Conservation (phyloP, 139 green algal species). For the Picochlorum sp. region DNA sequence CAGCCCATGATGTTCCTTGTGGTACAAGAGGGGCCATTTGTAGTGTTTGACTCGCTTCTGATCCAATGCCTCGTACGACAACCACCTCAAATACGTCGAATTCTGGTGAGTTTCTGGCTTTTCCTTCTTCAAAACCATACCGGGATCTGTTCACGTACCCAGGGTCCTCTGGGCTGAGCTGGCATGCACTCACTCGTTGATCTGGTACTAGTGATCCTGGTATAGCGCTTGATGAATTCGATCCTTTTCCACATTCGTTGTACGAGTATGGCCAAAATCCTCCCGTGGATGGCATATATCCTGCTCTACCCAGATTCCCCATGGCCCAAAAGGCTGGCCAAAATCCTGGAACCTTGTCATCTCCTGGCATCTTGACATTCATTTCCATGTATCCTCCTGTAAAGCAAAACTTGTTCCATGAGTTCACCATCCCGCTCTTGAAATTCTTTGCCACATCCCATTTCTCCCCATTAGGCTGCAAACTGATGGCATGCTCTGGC, state of each 20-base stretch:
- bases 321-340: slow-evolving; percentile 36
- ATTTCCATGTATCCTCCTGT: slow-evolving; percentile 44
- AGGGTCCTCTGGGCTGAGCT: not conserved
- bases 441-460: slow-evolving; percentile 10
- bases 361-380: slow-evolving; percentile 33
- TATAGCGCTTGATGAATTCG: not conserved
- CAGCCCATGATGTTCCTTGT: slow-evolving; percentile 14
- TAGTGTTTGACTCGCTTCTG: slow-evolving; percentile 30
- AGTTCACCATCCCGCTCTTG: slow-evolving; percentile 31
- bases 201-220: not conserved
- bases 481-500: not conserved
- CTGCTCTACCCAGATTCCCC: slow-evolving; percentile 42
- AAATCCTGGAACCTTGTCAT: slow-evolving; percentile 25
- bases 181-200: not conserved
- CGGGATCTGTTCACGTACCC: slow-evolving; percentile 1
- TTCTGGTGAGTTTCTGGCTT: slow-evolving; percentile 35
- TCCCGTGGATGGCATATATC: slow-evolving; percentile 26
- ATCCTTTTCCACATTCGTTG: slow-evolving; percentile 26
- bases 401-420: slow-evolving; percentile 56
- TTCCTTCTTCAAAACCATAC: slow-evolving; percentile 9
- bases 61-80: not conserved
- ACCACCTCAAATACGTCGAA: slow-evolving; percentile 44
- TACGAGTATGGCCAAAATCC: slow-evolving; percentile 44
- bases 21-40: slow-evolving; percentile 41
- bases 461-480: slow-evolving; percentile 19